Base-by-base conservation (phyloP, 1,284 basidiomycete genomes). In the Cryptococcus sp. region DNA sequence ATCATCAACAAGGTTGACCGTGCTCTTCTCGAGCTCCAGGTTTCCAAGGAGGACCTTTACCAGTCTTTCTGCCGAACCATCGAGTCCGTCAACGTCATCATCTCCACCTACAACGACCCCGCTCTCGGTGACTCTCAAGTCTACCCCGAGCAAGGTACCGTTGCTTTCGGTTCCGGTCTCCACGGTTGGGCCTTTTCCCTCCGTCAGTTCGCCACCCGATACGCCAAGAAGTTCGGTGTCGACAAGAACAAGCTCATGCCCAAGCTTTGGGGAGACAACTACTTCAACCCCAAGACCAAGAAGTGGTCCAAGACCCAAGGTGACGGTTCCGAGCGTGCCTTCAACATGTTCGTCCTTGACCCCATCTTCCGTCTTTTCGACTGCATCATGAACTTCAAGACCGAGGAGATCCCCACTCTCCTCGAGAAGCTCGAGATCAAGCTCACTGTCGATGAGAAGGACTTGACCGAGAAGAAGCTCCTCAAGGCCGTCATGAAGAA, bases 1-100 rank as follows among this genome's bases (percentile, higher is more conserved):
- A 88, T 97, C 83, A 94, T 99, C 84, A 99, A 99, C 89, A 99
- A 99, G 86, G 94, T 99, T 77, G 96, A 99, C 83, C 95, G 96
- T 80, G 96, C 96, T 61, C 87, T 99, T 55, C 91, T 99, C 74
- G 96, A 99, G 83, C 88, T 99, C 62, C 96, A 99, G 82, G 91
- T 98, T 69, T 84, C 86, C 79, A 98, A 99, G 84, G 96, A 99
- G 81, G 88, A 91, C 72, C 89, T 99, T 60, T 99, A 89, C 86
- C 96, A 98, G 82, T 92, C 92, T 56, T 99, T 99, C 89, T 86
- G 85, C 73, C 92, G 96, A 80, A 99, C 96, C 66, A 89, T 99
- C 78, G 95, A 99, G 83, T 91, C 86, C 65, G 95, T 97, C 66
- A 99, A 99, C 84, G 96, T 99, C 82, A 93, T 98, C 80, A 88